Conservation (phyloP, 2,329 filamentous ascomycete species). For the Apiospora sp. region DNA sequence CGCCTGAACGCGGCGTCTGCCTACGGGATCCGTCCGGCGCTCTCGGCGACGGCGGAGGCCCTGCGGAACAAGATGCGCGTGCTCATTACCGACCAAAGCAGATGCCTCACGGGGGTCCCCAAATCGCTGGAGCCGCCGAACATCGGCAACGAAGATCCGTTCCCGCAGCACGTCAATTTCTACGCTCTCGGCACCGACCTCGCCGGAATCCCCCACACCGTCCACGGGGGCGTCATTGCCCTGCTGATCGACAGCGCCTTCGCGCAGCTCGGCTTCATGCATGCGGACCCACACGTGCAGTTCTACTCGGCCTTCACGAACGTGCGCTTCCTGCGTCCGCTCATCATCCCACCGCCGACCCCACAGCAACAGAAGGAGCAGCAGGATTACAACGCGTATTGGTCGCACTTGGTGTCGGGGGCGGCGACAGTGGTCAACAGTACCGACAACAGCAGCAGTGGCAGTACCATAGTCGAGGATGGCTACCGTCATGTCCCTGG, state of each 20-base stretch:
- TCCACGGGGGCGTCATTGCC: slow-evolving; percentile 1
- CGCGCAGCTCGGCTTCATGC: slow-evolving; percentile 4
- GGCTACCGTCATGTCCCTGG: no score
- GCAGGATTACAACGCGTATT: neutral
- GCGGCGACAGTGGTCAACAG: neutral
- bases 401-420: neutral
- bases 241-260: slow-evolving; percentile 13
- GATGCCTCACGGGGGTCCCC: no score
- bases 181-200: slow-evolving; percentile 15
- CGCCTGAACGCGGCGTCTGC: neutral
- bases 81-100: no score
- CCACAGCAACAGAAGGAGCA: neutral
- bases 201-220: neutral
- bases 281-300: slow-evolving; percentile 30
- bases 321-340: neutral
- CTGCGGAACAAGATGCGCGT: no score
- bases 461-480: neutral
- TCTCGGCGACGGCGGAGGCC: no score
- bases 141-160: neutral
- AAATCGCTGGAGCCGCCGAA: no score
- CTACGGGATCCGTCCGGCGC: neutral
- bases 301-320: slow-evolving; percentile 32
- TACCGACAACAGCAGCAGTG: neutral
- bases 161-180: slow-evolving; percentile 21
- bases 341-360: neutral